Evolutionary conservation across 345 rosid species (phyloP), one percentile per base, ranked within the genome.

Genomic region (Populus davidiana): DNA sequence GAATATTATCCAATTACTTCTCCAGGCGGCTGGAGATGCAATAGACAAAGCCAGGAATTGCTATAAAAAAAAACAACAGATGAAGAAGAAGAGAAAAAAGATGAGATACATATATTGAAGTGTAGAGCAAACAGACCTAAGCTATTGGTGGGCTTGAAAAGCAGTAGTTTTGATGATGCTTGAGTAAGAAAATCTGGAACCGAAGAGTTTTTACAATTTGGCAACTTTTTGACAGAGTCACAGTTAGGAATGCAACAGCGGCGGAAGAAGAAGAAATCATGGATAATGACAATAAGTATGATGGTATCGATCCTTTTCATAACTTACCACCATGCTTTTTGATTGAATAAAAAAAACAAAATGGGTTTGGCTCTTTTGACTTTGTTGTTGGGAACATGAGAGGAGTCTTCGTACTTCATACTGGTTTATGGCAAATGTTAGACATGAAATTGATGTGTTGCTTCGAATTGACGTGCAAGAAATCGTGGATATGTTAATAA

Each of bases 301-400:
- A 73, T 23, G 56, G 25, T 31, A 23, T 29, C 2, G 56, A 17
- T 74, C 62, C 64, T 52, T 74, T 64, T 74, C 70, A 44, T 31
- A 63, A 17, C n/a, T 41, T 31, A 17, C 12, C 4, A 17, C 12
- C 8, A 64, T 31, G 5, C 67, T 23, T 36, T 36, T 9, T 7
- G 3, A 20, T 23, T 12, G 77, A 65, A 74, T 64, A 25, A 43
- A 43, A 20, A 65, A 64, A 21, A 20, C 61, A 21, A 18, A 29
- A 31, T 65, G 70, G 41, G 62, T 44, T 47, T 44, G 77, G 70
- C 41, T 29, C 67, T 64, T 74, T 74, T 74, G 77, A 74, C 77
- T 74, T 74, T 13, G 16, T 5, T 29, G 21, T 0, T 10, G 25
- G 75, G 33, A 59, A 23, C 61, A 5, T 70, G 35, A 16, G 35